Percentiles rank a stretch among this genome's conserved stretches.
phyloP scores from a whole-genome alignment of 352 stramenopile species.

The Nothophytophthora sp. region DNA sequence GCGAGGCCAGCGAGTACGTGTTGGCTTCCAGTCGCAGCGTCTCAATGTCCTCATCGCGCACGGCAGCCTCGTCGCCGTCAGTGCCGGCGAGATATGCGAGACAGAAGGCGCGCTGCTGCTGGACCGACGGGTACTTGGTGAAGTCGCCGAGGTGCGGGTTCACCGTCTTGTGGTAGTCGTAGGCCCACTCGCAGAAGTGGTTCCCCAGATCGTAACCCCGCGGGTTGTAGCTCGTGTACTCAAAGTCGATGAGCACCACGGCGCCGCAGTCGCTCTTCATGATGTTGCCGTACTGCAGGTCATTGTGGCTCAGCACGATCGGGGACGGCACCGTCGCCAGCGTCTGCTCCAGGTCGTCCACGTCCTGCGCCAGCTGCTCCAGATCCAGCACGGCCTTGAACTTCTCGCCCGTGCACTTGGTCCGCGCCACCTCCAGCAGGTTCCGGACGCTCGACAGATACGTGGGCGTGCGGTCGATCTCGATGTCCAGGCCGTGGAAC shows the following conservation, averaged over 20 bases:
- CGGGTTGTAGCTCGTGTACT: slow-evolving; percentile 93
- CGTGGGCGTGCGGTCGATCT: slow-evolving; percentile 56
- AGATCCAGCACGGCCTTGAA: slow-evolving; percentile 56
- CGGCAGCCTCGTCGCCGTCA: slow-evolving; percentile 31
- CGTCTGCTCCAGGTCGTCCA: slow-evolving; percentile 60
- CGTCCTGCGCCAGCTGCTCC: slow-evolving; percentile 36
- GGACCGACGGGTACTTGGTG: slow-evolving; percentile 60
- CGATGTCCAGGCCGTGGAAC: slow-evolving; percentile 75
- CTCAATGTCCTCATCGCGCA: slow-evolving; percentile 64
- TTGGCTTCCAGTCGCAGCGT: slow-evolving; percentile 70
- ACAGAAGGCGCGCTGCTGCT: slow-evolving; percentile 74
- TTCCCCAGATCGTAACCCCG: slow-evolving; percentile 92
- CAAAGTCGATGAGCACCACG: slow-evolving; percentile 93
- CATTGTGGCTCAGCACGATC: slow-evolving; percentile 91
- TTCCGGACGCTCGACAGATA: slow-evolving; percentile 60
- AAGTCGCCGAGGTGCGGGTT: slow-evolving; percentile 80
- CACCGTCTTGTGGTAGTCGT: slow-evolving; percentile 84
- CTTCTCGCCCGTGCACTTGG: slow-evolving; percentile 49
- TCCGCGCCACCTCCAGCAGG: slow-evolving; percentile 55
- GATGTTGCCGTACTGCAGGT: slow-evolving; percentile 94
- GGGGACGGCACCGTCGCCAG: slow-evolving; percentile 64
- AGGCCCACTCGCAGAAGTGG: slow-evolving; percentile 91
- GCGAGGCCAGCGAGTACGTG: slow-evolving; percentile 81
- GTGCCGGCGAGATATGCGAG: slow-evolving; percentile 64
- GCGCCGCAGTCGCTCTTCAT: slow-evolving; percentile 65